A percentile compares a stretch with the other conserved stretches of the same genome.
phyloP scores from a whole-genome alignment of 495 filamentous ascomycete genomes.

The Echria macrotheca region DNA sequence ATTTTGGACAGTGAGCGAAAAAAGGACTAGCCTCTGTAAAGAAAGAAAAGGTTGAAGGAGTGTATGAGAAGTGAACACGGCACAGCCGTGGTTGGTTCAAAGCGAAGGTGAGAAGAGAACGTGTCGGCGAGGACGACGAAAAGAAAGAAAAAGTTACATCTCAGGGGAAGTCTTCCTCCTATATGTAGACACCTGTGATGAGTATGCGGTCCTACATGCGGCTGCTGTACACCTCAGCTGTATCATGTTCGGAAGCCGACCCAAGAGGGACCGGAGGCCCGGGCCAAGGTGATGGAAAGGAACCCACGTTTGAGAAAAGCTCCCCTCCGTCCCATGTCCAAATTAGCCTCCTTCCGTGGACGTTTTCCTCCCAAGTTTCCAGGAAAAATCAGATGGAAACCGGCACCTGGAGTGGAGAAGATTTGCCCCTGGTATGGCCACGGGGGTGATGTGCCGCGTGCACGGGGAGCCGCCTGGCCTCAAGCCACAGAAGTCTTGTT shows the following conservation, averaged over 20 bases:
- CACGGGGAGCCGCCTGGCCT: slow-evolving; percentile 10
- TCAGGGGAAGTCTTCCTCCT: neutral
- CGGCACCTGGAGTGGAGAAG: too few relatives aligned
- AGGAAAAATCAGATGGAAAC: neutral
- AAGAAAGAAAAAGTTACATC: neutral
- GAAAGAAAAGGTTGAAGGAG: slow-evolving; percentile 3
- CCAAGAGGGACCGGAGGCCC: neutral
- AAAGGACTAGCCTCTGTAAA: slow-evolving; percentile 2
- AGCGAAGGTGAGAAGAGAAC: neutral
- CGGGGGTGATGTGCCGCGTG: neutral
- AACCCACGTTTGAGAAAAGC: neutral
- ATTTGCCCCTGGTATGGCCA: neutral
- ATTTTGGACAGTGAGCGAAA: neutral
- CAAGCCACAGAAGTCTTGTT: neutral
- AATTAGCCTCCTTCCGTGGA: neutral
- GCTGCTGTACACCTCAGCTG: neutral
- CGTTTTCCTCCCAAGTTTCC: neutral
- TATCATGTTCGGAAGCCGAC: neutral
- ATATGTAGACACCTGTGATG: too few relatives aligned
- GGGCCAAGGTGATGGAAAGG: neutral
- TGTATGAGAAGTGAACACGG: slow-evolving; percentile 1
- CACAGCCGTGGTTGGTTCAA: neutral
- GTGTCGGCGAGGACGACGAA: neutral
- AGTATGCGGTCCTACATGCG: too few relatives aligned
- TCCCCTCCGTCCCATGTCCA: neutral